Base-by-base conservation (phyloP, 805 yeast species). In the Isabelozyma pseudorhagii region DNA sequence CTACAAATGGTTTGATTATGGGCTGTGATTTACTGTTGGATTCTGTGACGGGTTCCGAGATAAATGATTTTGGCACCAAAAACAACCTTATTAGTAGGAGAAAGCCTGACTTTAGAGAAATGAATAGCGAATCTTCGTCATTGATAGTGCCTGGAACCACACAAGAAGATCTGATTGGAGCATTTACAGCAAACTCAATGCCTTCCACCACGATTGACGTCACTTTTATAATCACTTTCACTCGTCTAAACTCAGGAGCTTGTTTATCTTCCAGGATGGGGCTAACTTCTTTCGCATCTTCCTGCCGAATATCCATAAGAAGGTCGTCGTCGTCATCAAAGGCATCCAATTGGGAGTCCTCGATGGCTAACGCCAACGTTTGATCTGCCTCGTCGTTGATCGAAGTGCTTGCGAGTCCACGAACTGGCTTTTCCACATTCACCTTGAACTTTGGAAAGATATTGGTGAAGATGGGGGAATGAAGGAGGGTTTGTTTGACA, bases 1-100 rank as follows among this genome's bases (percentile, higher is more conserved):
- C 79, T 8, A 74, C 72, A 51, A 70, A 74, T 1, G 82, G 82
- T 39, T 66, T 67, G 52, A 57, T 66, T 5, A 69, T 58, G 29
- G 59, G 60, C 15, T 54, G 58, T 1, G 58, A 54, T 9, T 52
- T 29, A 44, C 45, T 45, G 42, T 29, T 21, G 2, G 53, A 42
- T 2, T 50, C 47, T 1, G 44, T 29, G 3, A 52, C 51, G 2
- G 55, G 45, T 17, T 55, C 59, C 3, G 42, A 38, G 10, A 47
- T 46, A 40, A 55, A 56, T 10, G 53, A 34, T 25, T 69, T 53
- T 2, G 76, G 75, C 4, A 72, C 72, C 25, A 54, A 55, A 58
- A 66, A 75, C 27, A 78, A 54, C 18, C 78, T 59, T 3, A 78
- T 59, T 3, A 77, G 58, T 5, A 78, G 55, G 4, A 76, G 45